These are phyloP conservation scores for Candida mattraensis DNA, from an alignment of 805 yeast genomes.

Conservation along the genomic window DNA sequence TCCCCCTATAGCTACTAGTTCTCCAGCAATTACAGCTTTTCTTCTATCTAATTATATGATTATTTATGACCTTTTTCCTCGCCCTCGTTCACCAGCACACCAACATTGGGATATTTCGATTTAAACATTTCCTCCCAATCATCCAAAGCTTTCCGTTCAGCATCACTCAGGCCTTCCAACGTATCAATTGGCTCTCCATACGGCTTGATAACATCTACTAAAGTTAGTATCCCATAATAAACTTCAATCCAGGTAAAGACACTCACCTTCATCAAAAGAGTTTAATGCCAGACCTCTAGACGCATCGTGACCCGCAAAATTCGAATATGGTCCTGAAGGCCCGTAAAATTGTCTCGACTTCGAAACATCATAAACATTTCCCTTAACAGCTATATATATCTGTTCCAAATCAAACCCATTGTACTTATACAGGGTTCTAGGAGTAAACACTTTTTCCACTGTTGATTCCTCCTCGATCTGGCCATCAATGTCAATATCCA, in stretches of 20 bases:
- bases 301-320: slow-evolving; percentile 96
- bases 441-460: slow-evolving; percentile 58
- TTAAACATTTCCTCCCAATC: slow-evolving; percentile 86
- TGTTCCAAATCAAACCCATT: slow-evolving; percentile 80
- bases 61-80: slow-evolving; percentile 2
- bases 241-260: background rate
- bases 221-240: slow-evolving; percentile 4
- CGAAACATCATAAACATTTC: slow-evolving; percentile 82
- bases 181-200: slow-evolving; percentile 78
- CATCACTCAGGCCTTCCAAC: slow-evolving; percentile 56
- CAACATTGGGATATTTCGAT: slow-evolving; percentile 79
- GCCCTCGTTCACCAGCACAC: slow-evolving; percentile 54
- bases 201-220: slow-evolving; percentile 53
- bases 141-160: slow-evolving; percentile 66
- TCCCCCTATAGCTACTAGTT: too few relatives aligned
- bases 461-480: slow-evolving; percentile 24
- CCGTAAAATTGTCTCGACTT: slow-evolving; percentile 85
- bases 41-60: background rate
- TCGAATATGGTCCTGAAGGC: slow-evolving; percentile 92
- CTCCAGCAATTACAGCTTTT: too few relatives aligned
- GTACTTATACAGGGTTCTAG: slow-evolving; percentile 65
- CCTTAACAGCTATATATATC: slow-evolving; percentile 84
- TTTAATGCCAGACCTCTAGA: slow-evolving; percentile 88
- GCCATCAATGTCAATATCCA: slow-evolving; percentile 27
- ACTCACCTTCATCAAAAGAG: slow-evolving; percentile 65